Evolutionary conservation across 2,329 filamentous ascomycete genomes (phyloP).

Genomic region (Aspergillus sp.): DNA sequence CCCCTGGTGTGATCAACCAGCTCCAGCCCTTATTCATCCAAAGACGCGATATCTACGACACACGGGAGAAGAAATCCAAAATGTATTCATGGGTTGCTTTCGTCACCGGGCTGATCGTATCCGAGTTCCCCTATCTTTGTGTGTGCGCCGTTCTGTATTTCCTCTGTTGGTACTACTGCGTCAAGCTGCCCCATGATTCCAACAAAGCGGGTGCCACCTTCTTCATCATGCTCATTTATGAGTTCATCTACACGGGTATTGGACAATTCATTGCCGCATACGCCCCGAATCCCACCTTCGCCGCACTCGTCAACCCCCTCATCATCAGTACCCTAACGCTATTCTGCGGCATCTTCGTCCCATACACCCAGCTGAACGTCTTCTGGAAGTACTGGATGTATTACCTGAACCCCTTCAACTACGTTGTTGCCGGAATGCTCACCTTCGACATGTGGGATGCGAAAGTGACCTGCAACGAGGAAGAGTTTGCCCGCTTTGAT

Average conservation of each 20-base stretch:
- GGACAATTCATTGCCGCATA: slow-evolving; percentile 80
- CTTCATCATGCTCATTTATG: slow-evolving; percentile 72
- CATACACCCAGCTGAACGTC: slow-evolving; percentile 60
- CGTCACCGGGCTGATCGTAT: slow-evolving; percentile 64
- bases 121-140: slow-evolving; percentile 66
- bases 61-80: slow-evolving; percentile 64
- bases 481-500: slow-evolving; percentile 51
- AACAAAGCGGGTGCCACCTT: slow-evolving; percentile 51
- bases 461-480: slow-evolving; percentile 47
- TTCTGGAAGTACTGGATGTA: slow-evolving; percentile 71
- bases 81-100: slow-evolving; percentile 74
- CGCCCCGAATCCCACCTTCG: slow-evolving; percentile 65
- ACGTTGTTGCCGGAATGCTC: slow-evolving; percentile 58
- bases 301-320: slow-evolving; percentile 71
- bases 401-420: slow-evolving; percentile 62
- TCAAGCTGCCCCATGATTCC: slow-evolving; percentile 62
- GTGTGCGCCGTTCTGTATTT: slow-evolving; percentile 64
- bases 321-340: slow-evolving; percentile 70
- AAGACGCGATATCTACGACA: slow-evolving; percentile 63
- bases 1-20: slow-evolving; percentile 35
- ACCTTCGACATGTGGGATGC: slow-evolving; percentile 52
- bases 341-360: slow-evolving; percentile 71
- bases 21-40: slow-evolving; percentile 69
- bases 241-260: slow-evolving; percentile 68
- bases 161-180: slow-evolving; percentile 69